These are phyloP conservation scores for Postia placenta DNA, from an alignment of 768 basidiomycete species.

Conservation along the genomic window DNA sequence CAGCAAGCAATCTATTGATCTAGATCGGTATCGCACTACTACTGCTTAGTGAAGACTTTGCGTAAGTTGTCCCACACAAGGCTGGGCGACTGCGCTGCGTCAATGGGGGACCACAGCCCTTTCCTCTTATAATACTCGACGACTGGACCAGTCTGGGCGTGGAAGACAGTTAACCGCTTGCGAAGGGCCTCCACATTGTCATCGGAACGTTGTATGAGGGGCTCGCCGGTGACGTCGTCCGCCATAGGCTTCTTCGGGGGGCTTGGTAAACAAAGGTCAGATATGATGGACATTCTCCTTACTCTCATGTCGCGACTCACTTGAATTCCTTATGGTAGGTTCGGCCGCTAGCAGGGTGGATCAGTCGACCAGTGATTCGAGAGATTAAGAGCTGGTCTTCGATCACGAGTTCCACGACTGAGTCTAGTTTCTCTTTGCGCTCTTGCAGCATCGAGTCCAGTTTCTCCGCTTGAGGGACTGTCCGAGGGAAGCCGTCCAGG, in stretches of 20 bases:
- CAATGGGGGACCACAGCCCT: constrained; percentile 85
- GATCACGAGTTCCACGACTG: constrained; percentile 88
- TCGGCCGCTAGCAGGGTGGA: constrained; percentile 85
- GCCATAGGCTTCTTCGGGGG: constrained; percentile 95
- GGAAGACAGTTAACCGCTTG: constrained; percentile 86
- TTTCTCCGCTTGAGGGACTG: constrained; percentile 94
- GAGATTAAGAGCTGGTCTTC: constrained; percentile 94
- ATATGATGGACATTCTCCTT: too few relatives aligned
- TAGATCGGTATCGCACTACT: not conserved
- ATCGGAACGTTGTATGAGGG: constrained; percentile 93
- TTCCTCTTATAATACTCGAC: constrained; percentile 93
- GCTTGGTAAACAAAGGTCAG: constrained; percentile 43
- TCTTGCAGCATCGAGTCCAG: constrained; percentile 83
- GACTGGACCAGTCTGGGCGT: constrained; percentile 92
- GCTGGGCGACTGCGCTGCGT: constrained; percentile 88
- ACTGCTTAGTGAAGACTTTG: constrained; percentile 45
- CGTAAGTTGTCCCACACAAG: constrained; percentile 86
- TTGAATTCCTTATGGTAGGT: constrained; percentile 94
- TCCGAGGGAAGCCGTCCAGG: constrained; percentile 98
- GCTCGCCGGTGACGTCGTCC: constrained; percentile 94
- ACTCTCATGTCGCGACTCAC: constrained; percentile 59
- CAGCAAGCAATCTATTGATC: not conserved
- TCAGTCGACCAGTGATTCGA: constrained; percentile 92
- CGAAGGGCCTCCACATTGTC: constrained; percentile 94
- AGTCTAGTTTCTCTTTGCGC: constrained; percentile 85